Base-by-base conservation (phyloP, 2,329 filamentous ascomycete species). In the Bertia moriformis region DNA sequence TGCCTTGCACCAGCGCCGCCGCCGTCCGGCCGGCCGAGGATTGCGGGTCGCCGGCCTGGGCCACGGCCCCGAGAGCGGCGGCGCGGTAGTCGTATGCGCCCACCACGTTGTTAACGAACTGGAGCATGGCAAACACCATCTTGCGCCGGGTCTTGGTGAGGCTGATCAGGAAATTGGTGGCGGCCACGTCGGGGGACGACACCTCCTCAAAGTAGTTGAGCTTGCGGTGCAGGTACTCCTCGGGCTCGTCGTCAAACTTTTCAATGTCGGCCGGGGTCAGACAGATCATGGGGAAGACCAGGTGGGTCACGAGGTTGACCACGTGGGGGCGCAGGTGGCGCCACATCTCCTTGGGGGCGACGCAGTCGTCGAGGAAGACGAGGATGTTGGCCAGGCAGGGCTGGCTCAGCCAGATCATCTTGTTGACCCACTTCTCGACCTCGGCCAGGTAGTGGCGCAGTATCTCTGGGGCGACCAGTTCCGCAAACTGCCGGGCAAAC, bases 151-250 rank as follows among this genome's bases (percentile, higher is more conserved):
- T 78, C 68, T 96, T 96, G 46, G 91, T 95, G 41, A 98, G 71
- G 39, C 87, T 89, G 43, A 95, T 83, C 39, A 98, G 67, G 67
- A 98, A 96, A 60, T 95, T 96, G 14, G 88, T 95, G 3, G 91
- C 91, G 3, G 91, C 85, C 41, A 96, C 84, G 56, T 96, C 91
- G 4, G 91, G 91, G 13, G 91, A 81, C 0, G 89, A 93, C 3
- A 93, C 84, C 54, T 98, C 91, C 60, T 98, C 91, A 56, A 93
- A 98, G 55, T 89, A 95, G 60, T 96, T 98, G 43, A 98, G 70
- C 59, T 95, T 96, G 41, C 91, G 78, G 64, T 98, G 91, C 32
- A 98, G 75, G 55, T 96, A 98, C 59, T 98, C 91, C 45, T 93
- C 84, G 4, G 91, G 91, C 53, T 98, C 87, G 12, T 88, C 82